Evolutionary conservation across 2,329 filamentous ascomycete genomes (phyloP).

Genomic region (Fusarium fracticaudum): DNA sequence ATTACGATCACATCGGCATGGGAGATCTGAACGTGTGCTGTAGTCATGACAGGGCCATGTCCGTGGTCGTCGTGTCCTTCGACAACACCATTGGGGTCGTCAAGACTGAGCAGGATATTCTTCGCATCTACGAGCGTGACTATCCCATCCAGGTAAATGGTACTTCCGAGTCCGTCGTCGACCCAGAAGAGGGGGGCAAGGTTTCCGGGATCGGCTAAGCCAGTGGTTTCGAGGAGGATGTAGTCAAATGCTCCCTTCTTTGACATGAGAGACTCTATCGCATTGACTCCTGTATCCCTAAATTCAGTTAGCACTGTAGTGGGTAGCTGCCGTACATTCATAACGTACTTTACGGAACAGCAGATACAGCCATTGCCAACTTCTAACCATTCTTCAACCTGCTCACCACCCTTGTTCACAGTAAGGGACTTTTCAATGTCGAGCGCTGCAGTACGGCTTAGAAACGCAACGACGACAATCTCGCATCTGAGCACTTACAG

Average conservation of each 20-base stretch:
- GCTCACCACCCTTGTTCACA: constrained; percentile 82
- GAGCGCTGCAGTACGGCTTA: constrained; percentile 65
- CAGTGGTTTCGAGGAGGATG: constrained; percentile 95
- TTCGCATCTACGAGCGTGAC: constrained; percentile 96
- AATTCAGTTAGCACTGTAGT: constrained; percentile 34
- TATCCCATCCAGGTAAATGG: constrained; percentile 96
- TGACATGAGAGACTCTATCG: constrained; percentile 95
- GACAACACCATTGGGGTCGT: constrained; percentile 71
- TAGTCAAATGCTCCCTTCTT: constrained; percentile 96
- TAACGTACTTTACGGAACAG: constrained; percentile 86
- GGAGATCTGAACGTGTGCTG: constrained; percentile 94
- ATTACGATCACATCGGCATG: constrained; percentile 95
- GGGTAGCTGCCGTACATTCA: no score
- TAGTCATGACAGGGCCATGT: constrained; percentile 80
- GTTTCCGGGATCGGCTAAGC: constrained; percentile 93
- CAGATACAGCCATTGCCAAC: constrained; percentile 97
- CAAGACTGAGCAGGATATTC: constrained; percentile 84
- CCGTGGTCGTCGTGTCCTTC: constrained; percentile 62
- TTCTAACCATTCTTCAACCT: constrained; percentile 94
- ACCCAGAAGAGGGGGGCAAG: constrained; percentile 98
- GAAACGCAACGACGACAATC: not conserved
- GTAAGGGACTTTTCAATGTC: constrained; percentile 98
- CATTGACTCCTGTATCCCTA: constrained; percentile 90
- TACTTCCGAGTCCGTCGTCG: constrained; percentile 92
- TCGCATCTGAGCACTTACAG: constrained; percentile 61